These are phyloP conservation scores for Prunus padus DNA, from an alignment of 306 rosid species.

Conservation along the genomic window DNA sequence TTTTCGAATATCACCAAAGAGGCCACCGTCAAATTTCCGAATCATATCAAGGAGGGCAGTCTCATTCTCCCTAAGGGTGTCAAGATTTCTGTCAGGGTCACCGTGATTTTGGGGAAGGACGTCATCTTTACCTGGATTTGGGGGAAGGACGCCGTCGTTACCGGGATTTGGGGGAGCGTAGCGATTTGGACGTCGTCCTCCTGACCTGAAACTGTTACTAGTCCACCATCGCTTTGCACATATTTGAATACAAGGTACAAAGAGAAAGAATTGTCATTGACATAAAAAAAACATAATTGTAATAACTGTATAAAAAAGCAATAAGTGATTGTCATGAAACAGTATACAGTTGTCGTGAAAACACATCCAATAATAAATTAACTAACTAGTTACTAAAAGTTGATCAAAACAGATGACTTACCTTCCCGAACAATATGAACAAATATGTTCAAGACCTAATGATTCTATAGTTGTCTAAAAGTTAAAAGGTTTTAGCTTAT, in stretches of 20 bases:
- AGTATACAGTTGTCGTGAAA: too few relatives aligned
- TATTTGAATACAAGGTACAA: not conserved
- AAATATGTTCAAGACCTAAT: too few relatives aligned
- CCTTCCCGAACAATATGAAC: too few relatives aligned
- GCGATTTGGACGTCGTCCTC: slow-evolving; percentile 35
- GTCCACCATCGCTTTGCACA: slow-evolving; percentile 7
- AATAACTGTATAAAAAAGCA: not conserved
- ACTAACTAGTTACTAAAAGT: too few relatives aligned
- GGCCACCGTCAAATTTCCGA: slow-evolving; percentile 14
- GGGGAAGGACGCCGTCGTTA: too few relatives aligned
- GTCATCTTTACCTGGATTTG: too few relatives aligned
- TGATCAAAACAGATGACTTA: too few relatives aligned
- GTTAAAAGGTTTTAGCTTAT: too few relatives aligned
- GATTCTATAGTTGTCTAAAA: too few relatives aligned
- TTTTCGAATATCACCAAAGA: slow-evolving; percentile 23
- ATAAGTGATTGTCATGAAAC: not conserved
- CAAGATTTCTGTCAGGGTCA: not conserved
- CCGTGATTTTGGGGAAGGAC: too few relatives aligned
- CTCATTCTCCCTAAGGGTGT: not conserved
- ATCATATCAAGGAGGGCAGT: not conserved
- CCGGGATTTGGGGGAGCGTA: too few relatives aligned
- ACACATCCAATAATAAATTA: not conserved
- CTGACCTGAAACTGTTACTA: slow-evolving; percentile 45
- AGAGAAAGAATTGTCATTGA: slow-evolving; percentile 13
- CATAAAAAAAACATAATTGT: slow-evolving; percentile 10